These are phyloP conservation scores for Penicillium angulare DNA, from an alignment of 495 filamentous ascomycete species.

Conservation along the genomic window DNA sequence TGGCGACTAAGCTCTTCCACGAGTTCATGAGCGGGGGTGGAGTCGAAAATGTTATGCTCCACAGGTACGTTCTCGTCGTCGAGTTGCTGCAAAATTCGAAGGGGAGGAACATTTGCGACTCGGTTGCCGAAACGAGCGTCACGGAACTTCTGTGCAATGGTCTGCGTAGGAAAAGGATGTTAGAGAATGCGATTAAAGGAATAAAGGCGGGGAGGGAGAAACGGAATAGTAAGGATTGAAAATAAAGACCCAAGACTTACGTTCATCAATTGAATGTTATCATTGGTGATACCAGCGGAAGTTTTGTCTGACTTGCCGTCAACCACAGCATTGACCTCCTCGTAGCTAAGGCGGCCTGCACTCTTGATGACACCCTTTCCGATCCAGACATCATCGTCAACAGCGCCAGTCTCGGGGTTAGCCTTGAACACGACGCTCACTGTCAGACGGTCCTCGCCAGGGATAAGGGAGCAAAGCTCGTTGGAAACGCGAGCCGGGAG, in stretches of 20 bases:
- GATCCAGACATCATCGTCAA: constrained; percentile 83
- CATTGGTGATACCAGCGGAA: constrained; percentile 57
- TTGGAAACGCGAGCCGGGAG: constrained; percentile 79
- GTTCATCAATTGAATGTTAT: constrained; percentile 74
- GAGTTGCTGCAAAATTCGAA: constrained; percentile 88
- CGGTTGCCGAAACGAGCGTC: constrained; percentile 79
- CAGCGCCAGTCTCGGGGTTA: constrained; percentile 69
- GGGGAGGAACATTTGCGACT: constrained; percentile 71
- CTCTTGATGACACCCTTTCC: constrained; percentile 94
- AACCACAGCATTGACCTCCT: constrained; percentile 79
- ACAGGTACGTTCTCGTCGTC: constrained; percentile 98
- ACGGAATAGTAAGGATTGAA: background rate
- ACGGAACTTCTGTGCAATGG: constrained; percentile 81
- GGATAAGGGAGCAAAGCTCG: constrained; percentile 83
- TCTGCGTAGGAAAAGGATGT: constrained; percentile 33
- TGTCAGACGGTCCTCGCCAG: constrained; percentile 83
- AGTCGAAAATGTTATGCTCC: constrained; percentile 93
- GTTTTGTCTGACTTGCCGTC: constrained; percentile 56
- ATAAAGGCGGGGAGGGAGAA: background rate
- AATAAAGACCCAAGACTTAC: constrained; percentile 41
- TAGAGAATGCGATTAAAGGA: background rate
- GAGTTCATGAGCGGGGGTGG: constrained; percentile 82
- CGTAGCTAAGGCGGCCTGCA: constrained; percentile 75
- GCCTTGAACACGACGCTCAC: constrained; percentile 91
- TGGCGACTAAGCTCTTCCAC: constrained; percentile 94